A percentile compares a stretch with the other conserved stretches of the same genome.
phyloP scores from a whole-genome alignment of 148 eudicot genomes.

The Rhododendron mucronatum region DNA sequence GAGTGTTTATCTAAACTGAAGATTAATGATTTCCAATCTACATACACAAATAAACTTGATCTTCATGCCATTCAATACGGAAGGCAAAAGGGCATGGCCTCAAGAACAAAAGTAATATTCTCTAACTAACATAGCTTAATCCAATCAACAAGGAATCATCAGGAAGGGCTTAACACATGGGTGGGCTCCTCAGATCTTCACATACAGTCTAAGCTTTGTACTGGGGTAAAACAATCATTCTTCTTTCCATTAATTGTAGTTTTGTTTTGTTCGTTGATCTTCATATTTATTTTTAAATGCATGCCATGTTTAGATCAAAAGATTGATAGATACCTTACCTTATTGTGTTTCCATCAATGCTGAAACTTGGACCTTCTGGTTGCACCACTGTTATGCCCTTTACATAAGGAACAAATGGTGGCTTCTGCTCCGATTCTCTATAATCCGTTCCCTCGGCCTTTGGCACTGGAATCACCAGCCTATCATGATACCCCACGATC shows the following conservation, averaged over 20 bases:
- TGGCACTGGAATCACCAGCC: slow-evolving; percentile 35
- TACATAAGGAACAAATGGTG: neutral
- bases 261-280: too few relatives aligned
- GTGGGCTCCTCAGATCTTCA: neutral
- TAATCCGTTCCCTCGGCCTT: slow-evolving; percentile 37
- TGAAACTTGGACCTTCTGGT: slow-evolving; percentile 20
- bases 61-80: neutral
- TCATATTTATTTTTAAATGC: neutral
- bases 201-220: neutral
- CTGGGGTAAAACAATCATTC: too few relatives aligned
- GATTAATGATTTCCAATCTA: neutral
- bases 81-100: neutral
- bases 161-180: neutral
- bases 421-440: slow-evolving; percentile 21
- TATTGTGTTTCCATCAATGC: slow-evolving; percentile 21
- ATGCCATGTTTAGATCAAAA: neutral
- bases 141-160: neutral
- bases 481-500: slow-evolving; percentile 14
- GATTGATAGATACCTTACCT: slow-evolving; percentile 7
- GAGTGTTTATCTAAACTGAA: neutral
- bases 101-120: neutral
- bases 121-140: neutral
- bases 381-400: neutral
- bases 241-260: too few relatives aligned
- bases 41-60: neutral